Conservation (phyloP, 176 grass and related monocot genomes). For the Hordeum marinum region DNA sequence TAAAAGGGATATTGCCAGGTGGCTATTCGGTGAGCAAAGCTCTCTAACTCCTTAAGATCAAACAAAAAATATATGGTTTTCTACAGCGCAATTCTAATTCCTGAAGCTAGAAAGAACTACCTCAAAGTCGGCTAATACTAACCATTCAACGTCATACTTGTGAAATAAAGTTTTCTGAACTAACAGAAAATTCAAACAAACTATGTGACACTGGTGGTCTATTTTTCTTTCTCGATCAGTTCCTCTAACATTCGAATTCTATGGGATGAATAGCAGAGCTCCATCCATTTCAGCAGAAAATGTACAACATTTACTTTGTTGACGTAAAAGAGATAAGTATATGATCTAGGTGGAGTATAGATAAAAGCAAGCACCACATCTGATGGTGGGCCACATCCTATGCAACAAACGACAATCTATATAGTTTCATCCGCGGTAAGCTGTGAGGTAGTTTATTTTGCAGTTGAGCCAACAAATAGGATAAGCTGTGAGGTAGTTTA, state of each 20-base stretch:
- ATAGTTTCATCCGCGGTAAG: conserved; percentile 21
- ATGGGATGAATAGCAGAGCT: not conserved
- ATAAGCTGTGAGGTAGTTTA: conserved; percentile 10
- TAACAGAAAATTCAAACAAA: not conserved
- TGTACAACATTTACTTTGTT: not conserved
- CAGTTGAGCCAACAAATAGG: conserved; percentile 6
- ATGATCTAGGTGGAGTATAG: not conserved
- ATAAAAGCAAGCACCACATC: not conserved
- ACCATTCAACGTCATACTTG: not conserved
- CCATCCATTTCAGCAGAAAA: not conserved
- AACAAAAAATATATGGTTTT: conserved; percentile 1
- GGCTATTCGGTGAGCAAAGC: conserved; percentile 3
- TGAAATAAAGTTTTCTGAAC: not conserved
- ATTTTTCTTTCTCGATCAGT: not conserved
- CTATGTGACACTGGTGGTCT: conserved; percentile 4
- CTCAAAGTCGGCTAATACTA: not conserved
- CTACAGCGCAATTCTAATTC: not conserved
- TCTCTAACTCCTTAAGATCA: not conserved
- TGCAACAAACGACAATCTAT: conserved; percentile 19
- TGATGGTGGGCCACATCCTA: not conserved
- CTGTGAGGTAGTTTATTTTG: conserved; percentile 15
- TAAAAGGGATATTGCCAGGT: not conserved
- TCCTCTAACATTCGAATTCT: not conserved
- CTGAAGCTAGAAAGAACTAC: conserved; percentile 6
- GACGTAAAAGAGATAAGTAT: not conserved